phyloP scores from a whole-genome alignment of 768 basidiomycete species.

The Russula sp. region DNA sequence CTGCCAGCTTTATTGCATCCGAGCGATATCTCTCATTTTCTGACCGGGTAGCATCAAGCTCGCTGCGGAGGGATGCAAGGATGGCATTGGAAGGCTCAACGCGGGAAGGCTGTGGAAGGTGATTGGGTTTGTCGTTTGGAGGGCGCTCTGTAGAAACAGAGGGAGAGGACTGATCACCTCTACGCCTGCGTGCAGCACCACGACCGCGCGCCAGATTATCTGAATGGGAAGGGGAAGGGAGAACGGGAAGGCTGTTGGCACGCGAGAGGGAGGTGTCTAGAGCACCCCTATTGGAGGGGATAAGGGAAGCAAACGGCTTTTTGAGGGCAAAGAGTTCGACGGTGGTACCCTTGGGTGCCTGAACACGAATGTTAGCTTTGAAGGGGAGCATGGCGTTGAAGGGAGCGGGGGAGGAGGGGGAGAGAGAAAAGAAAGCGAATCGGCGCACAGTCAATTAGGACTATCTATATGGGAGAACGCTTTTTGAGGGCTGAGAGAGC shows the following conservation, averaged over 20 bases:
- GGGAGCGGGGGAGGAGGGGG: background rate
- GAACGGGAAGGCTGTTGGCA: conserved; percentile 10
- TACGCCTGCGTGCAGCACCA: conserved; percentile 20
- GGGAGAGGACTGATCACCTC: conserved; percentile 20
- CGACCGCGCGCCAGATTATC: conserved; percentile 24
- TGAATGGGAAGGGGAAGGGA: conserved; percentile 10
- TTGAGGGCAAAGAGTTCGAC: conserved; percentile 22
- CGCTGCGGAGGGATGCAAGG: conserved; percentile 41
- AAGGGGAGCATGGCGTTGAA: conserved; percentile 13
- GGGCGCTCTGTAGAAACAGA: conserved; percentile 21
- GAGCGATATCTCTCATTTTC: conserved; percentile 47
- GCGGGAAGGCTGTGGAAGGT: conserved; percentile 13
- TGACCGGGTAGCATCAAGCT: conserved; percentile 46
- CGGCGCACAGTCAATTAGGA: conserved; percentile 7
- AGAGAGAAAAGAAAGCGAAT: background rate
- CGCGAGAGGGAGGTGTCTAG: conserved; percentile 12
- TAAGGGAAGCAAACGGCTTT: conserved; percentile 17
- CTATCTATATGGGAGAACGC: background rate
- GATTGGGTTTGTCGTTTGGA: conserved; percentile 7
- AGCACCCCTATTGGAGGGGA: conserved; percentile 13
- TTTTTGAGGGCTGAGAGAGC: conserved; percentile 13
- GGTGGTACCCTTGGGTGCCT: conserved; percentile 20
- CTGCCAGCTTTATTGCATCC: conserved; percentile 50
- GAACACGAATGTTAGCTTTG: conserved; percentile 22
- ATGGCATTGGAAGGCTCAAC: conserved; percentile 13